These are phyloP conservation scores for Circinella umbellata DNA, from an alignment of 371 early-diverging fungal genomes.

Conservation along the genomic window DNA sequence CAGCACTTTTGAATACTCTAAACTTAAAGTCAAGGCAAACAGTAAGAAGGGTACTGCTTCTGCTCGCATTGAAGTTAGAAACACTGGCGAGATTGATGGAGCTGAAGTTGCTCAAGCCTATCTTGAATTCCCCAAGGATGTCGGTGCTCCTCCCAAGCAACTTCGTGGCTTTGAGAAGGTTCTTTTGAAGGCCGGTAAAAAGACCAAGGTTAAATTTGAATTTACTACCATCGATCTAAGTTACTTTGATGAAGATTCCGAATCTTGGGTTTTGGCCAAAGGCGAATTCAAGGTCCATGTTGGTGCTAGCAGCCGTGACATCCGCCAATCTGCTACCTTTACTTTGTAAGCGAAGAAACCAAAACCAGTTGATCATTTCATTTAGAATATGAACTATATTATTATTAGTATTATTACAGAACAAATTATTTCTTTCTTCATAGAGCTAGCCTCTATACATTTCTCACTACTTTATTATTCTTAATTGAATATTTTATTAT, in stretches of 20 bases:
- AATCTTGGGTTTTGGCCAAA: constrained; percentile 29
- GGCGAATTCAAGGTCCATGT: constrained; percentile 44
- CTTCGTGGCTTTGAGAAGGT: constrained; percentile 53
- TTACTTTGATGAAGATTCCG: constrained; percentile 31
- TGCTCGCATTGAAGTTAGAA: constrained; percentile 42
- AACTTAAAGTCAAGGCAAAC: constrained; percentile 5
- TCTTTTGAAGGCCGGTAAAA: constrained; percentile 26
- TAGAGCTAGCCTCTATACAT: neutral
- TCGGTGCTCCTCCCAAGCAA: constrained; percentile 46
- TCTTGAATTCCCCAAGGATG: constrained; percentile 50
- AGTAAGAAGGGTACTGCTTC: constrained; percentile 15
- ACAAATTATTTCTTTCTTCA: neutral
- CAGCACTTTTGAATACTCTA: constrained; percentile 50
- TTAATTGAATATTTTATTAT: too few species aligned
- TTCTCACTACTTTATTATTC: neutral
- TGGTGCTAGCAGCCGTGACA: constrained; percentile 55
- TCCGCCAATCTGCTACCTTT: constrained; percentile 28
- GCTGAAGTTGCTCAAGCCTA: constrained; percentile 65
- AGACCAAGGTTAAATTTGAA: constrained; percentile 33
- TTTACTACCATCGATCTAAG: constrained; percentile 30
- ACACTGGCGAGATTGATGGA: constrained; percentile 56
- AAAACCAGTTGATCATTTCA: neutral
- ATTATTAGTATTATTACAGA: too few species aligned
- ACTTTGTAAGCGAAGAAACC: constrained; percentile 15
- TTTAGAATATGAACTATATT: neutral